Evolutionary conservation across 2,329 filamentous ascomycete genomes (phyloP), one percentile per base, ranked within the genome.

Genomic region (Aureobasidium mangrovei): DNA sequence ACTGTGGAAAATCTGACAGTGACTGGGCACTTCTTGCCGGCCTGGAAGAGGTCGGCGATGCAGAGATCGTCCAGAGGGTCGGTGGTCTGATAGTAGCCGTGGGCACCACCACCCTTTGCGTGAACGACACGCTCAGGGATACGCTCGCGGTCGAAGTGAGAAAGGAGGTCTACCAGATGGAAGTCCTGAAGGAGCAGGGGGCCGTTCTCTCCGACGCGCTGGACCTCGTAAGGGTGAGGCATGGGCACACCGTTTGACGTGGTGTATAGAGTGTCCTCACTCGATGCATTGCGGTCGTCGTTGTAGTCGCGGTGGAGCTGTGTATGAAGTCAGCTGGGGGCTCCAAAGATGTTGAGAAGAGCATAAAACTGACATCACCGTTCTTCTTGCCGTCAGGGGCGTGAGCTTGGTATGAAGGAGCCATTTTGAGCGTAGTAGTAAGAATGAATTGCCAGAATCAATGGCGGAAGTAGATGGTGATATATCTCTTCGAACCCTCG

Each of bases 1-100:
- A 89, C 85, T 1, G 86, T 90, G 0, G 84, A 88, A 69, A 90
- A 88, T 3, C 86, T 81, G 41, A 79, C 77, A 1, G 84, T 77
- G 58, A 84, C 69, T 12, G 83, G 80, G 45, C 84, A 87, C 67
- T 80, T 80, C 73, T 88, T 88, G 61, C 85, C 86, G 52, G 80
- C 74, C 55, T 78, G 72, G 62, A 76, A 76, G 44, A 77, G 65
- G 55, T 75, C 73, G 38, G 73, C 73, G 49, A 70, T 52, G 52
- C 65, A 73, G 4, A 77, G 62, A 57, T 76, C 74, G 29, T 75
- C 72, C 32, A 75, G 58, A 1, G 71, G 63, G 40, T 75, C 68
- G 36, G 74, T 77, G 8, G 70, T 73, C 58, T 69, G 68, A 65
- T 74, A 77, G 62, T 67, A 70, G 18, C 74, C 74, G 59, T 76